A percentile compares a stretch with the other conserved stretches of the same genome.
Conservation (phyloP, 495 filamentous ascomycete genomes). For the Aspergillus sparsus region DNA sequence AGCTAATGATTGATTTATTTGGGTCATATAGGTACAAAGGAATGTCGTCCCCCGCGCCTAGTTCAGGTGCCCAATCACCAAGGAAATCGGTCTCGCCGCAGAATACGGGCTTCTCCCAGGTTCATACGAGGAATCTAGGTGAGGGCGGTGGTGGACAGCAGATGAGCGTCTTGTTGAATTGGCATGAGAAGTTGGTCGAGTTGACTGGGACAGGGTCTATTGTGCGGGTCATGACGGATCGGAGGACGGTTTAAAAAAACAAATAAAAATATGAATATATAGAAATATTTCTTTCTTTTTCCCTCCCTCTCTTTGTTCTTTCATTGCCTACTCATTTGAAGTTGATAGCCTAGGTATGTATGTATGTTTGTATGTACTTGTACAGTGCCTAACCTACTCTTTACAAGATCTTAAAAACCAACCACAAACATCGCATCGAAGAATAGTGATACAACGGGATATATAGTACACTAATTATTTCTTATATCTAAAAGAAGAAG, state of each 20-base stretch:
- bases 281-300: slow-evolving; percentile 27
- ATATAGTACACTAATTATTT: no score
- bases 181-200: slow-evolving; percentile 95
- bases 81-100: slow-evolving; percentile 69
- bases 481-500: slow-evolving; percentile 21
- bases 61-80: slow-evolving; percentile 37
- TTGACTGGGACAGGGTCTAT: slow-evolving; percentile 85
- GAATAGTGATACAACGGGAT: no score
- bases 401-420: no score
- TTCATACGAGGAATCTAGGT: slow-evolving; percentile 65
- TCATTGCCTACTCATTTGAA: background rate
- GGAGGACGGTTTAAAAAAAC: slow-evolving; percentile 67
- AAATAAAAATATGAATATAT: no score
- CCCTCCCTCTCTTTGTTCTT: background rate
- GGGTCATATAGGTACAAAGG: slow-evolving; percentile 69
- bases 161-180: slow-evolving; percentile 91
- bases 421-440: no score
- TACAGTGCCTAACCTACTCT: no score
- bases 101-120: slow-evolving; percentile 83
- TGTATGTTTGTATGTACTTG: slow-evolving; percentile 19
- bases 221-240: slow-evolving; percentile 88
- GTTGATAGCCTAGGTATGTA: slow-evolving; percentile 1
- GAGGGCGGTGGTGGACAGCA: slow-evolving; percentile 78
- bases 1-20: slow-evolving; percentile 1
- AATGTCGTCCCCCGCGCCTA: slow-evolving; percentile 59